Percentiles rank a stretch among this genome's conserved stretches.
Conservation (phyloP, 768 basidiomycete genomes). For the Podaxis mareebaensis region DNA sequence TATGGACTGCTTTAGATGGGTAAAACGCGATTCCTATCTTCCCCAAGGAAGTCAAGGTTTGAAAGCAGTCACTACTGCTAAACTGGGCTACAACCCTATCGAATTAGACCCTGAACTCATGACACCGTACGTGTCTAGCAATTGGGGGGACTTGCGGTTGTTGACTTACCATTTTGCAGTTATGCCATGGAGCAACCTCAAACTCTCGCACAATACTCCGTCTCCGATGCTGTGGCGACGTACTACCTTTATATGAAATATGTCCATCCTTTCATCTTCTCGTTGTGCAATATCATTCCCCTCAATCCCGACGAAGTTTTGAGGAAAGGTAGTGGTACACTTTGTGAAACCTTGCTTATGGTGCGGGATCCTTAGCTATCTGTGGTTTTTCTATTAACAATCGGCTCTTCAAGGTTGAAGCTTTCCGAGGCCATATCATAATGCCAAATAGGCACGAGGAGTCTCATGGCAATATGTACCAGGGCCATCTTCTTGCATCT, state of each 20-base stretch:
- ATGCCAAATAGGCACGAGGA: constrained; percentile 99
- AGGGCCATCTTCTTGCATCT: constrained; percentile 94
- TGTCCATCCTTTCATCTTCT: constrained; percentile 99
- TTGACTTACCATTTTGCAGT: constrained; percentile 39
- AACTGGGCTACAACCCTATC: constrained; percentile 95
- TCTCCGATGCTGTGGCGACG: constrained; percentile 99
- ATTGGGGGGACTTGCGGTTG: background rate
- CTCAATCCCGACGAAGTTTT: constrained; percentile 95
- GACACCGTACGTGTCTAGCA: constrained; percentile 79
- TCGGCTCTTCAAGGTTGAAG: constrained; percentile 75
- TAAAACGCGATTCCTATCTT: constrained; percentile 97
- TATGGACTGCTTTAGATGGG: constrained; percentile 99
- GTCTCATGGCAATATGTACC: constrained; percentile 85
- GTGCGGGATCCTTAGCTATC: constrained; percentile 44
- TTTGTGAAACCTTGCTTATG: constrained; percentile 98
- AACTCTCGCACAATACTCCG: constrained; percentile 93
- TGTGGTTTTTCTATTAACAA: background rate
- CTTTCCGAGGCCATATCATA: constrained; percentile 86
- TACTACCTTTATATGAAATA: constrained; percentile 99
- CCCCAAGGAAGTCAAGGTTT: constrained; percentile 98
- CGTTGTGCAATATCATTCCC: constrained; percentile 98
- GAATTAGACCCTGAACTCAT: constrained; percentile 98
- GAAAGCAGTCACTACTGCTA: constrained; percentile 95
- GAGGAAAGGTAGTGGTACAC: constrained; percentile 92
- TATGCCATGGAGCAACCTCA: constrained; percentile 98